Evolutionary conservation across 2,329 filamentous ascomycete genomes (phyloP), one percentile per base, ranked within the genome.

Genomic region (Monilinia fructigena): DNA sequence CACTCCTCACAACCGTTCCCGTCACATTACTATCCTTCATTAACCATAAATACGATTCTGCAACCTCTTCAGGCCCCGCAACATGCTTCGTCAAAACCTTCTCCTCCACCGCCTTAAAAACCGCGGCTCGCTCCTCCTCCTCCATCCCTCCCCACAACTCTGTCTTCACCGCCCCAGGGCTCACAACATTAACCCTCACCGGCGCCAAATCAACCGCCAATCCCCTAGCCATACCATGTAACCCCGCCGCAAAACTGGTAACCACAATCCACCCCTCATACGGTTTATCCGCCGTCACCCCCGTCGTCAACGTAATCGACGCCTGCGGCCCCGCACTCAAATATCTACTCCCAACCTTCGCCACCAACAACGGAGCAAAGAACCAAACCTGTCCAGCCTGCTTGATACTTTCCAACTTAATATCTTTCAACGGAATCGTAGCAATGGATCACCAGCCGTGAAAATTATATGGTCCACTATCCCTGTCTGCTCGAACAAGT

Each of bases 131-230:
- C 40, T 83, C 64, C 53, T 80, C 79, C 38, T 63, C 52, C 6
- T 8, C 12, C 52, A 72, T 48, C 1, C 52, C 28, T 5, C 60
- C 74, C 78, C 77, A 82, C 18, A 86, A 61, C 63, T 81, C 80
- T 7, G 85, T 86, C 50, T 80, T 74, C 0, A 84, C 79, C 0
- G 79, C 77, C 0, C 87, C 88, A 0, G 86, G 86, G 63, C 77
- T 79, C 1, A 90, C 84, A 0, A 82, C 73, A 73, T 91, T 91
- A 35, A 89, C 86, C 2, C 89, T 78, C 11, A 89, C 76, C 0
- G 88, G 88, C 69, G 81, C 82, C 65, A 91, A 72, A 71, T 90
- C 87, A 42, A 89, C 72, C 2, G 88, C 88, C 45, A 91, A 76
- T 3, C 80, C 82, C 2, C 83, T 79, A 2, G 80, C 79, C 74